A percentile compares a stretch with the other conserved stretches of the same genome.
These are phyloP conservation scores for Neurospora sp. DNA, from an alignment of 495 filamentous ascomycete genomes.

Conservation along the genomic window DNA sequence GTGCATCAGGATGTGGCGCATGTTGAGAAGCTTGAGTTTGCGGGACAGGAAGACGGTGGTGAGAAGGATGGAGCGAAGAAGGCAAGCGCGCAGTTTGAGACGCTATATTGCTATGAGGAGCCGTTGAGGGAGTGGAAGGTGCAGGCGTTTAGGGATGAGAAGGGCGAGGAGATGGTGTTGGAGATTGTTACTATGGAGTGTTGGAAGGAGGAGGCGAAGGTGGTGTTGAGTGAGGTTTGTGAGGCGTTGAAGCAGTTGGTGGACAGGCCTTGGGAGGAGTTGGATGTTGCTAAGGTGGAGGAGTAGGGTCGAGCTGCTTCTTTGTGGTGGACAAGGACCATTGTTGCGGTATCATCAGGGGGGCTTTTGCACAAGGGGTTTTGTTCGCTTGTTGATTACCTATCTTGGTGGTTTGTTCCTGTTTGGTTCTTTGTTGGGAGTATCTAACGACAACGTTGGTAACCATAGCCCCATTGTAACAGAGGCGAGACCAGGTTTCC, in stretches of 20 bases:
- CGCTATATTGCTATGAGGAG: slow-evolving; percentile 34
- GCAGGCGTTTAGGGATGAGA: slow-evolving; percentile 28
- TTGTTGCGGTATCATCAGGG: background rate
- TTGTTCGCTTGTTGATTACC: background rate
- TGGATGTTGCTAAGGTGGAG: background rate
- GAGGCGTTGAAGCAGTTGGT: slow-evolving; percentile 20
- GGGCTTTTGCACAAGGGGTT: background rate
- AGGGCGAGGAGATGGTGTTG: slow-evolving; percentile 27
- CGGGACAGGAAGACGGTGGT: slow-evolving; percentile 25
- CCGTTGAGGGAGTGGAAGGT: slow-evolving; percentile 38
- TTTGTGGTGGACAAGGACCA: background rate
- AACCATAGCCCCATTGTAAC: no score
- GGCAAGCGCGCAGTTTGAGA: slow-evolving; percentile 30
- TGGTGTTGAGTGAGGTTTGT: slow-evolving; percentile 26
- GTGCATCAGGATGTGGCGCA: slow-evolving; percentile 40
- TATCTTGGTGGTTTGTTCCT: background rate
- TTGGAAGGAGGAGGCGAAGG: slow-evolving; percentile 27
- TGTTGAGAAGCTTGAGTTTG: slow-evolving; percentile 28
- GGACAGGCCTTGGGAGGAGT: slow-evolving; percentile 12
- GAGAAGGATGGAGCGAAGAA: slow-evolving; percentile 19
- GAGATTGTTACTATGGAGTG: slow-evolving; percentile 35
- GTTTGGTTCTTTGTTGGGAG: background rate
- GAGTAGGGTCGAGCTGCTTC: background rate
- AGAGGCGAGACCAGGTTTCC: no score
- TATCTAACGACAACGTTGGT: no score